These are phyloP conservation scores for Fusarium anguioides DNA, from an alignment of 2,329 filamentous ascomycete species.

Conservation along the genomic window DNA sequence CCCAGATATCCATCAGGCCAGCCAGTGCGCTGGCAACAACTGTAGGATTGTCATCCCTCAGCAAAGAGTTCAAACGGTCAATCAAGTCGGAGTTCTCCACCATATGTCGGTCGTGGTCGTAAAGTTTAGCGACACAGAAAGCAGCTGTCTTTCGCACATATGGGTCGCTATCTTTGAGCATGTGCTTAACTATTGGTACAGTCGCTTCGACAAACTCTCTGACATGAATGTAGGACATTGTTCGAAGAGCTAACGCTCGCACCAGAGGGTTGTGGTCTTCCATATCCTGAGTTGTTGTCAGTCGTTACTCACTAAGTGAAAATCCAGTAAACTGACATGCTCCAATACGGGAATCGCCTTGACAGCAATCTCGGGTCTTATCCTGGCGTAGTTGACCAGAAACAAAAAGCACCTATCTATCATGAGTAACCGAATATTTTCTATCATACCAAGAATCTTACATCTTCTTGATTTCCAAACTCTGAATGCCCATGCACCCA, in stretches of 20 bases:
- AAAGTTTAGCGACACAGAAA: slow-evolving; percentile 96
- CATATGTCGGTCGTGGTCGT: slow-evolving; percentile 92
- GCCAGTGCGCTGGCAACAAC: slow-evolving; percentile 95
- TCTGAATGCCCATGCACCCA: slow-evolving; percentile 92
- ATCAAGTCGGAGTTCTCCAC: slow-evolving; percentile 94
- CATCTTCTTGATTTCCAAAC: slow-evolving; percentile 99
- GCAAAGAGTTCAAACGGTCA: slow-evolving; percentile 86
- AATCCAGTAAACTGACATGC: slow-evolving; percentile 65
- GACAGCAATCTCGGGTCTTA: slow-evolving; percentile 92
- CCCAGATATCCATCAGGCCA: slow-evolving; percentile 96
- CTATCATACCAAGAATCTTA: slow-evolving; percentile 53
- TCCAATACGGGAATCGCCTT: slow-evolving; percentile 91
- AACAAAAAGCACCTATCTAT: slow-evolving; percentile 90
- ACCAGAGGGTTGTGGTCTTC: slow-evolving; percentile 92
- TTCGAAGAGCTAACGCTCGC: slow-evolving; percentile 89
- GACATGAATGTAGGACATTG: slow-evolving; percentile 97
- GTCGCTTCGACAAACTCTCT: slow-evolving; percentile 94
- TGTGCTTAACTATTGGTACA: slow-evolving; percentile 81
- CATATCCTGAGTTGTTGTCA: slow-evolving; percentile 76
- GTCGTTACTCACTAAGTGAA: not conserved
- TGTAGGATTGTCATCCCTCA: slow-evolving; percentile 96
- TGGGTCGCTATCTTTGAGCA: slow-evolving; percentile 88
- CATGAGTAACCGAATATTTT: slow-evolving; percentile 14
- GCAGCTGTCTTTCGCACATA: slow-evolving; percentile 98
- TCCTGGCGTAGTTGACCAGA: slow-evolving; percentile 94